Conservation (phyloP, 2,329 filamentous ascomycete genomes). For the Beauveria bassiana region DNA sequence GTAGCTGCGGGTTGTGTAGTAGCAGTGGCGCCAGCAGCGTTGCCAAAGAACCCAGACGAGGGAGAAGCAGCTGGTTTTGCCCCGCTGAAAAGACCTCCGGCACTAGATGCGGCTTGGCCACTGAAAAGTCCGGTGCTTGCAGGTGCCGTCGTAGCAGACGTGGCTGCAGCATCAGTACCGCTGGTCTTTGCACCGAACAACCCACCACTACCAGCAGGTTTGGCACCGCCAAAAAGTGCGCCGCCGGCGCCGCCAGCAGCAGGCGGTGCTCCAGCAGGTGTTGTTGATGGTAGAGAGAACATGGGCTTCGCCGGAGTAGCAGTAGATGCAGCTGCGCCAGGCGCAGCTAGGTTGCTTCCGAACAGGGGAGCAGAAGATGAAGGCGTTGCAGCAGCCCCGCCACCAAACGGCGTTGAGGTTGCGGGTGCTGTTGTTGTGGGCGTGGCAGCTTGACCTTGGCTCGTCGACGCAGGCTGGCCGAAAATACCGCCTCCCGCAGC, state of each 20-base stretch:
- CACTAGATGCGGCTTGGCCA: conserved; percentile 10
- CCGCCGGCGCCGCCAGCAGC: conserved; percentile 23
- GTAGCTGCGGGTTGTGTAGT: conserved; percentile 19
- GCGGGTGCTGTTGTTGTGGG: conserved; percentile 18
- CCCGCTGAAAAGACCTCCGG: conserved; percentile 21
- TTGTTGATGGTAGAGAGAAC: conserved; percentile 43
- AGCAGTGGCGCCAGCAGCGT: conserved; percentile 21
- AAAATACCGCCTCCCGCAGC: conserved; percentile 18
- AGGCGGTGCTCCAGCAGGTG: conserved; percentile 48
- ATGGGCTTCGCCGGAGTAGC: conserved; percentile 38
- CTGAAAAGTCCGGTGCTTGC: conserved; percentile 15
- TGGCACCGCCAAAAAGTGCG: conserved; percentile 24
- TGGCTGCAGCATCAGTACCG: conserved; percentile 13
- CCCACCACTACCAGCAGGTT: conserved; percentile 7
- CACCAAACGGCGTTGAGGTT: conserved; percentile 24
- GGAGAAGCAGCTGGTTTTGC: conserved; percentile 18
- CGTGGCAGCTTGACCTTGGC: conserved; percentile 11
- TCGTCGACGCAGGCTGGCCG: conserved; percentile 15
- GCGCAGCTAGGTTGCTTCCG: conserved; percentile 22
- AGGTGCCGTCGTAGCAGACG: conserved; percentile 9
- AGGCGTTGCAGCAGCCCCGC: conserved; percentile 14
- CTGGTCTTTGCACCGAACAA: conserved; percentile 14
- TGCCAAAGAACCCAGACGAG: conserved; percentile 22
- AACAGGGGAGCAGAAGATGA: conserved; percentile 16
- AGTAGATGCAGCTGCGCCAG: conserved; percentile 22